phyloP scores from a whole-genome alignment of 2,329 filamentous ascomycete species.

The Pezicula rhizophila region DNA sequence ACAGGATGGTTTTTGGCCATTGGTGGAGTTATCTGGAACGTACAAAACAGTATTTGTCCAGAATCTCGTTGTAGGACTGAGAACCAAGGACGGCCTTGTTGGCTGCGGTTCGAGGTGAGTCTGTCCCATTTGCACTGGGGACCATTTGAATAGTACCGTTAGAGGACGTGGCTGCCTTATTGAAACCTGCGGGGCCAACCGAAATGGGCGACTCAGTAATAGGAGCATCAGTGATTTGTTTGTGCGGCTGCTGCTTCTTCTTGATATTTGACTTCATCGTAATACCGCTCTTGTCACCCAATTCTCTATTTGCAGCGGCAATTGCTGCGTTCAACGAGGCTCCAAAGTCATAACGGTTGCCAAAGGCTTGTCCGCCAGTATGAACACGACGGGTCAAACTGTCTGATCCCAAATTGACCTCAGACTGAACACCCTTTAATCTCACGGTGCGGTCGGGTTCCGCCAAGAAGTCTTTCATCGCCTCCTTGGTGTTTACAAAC shows the following conservation, averaged over 20 bases:
- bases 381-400: conserved; percentile 34
- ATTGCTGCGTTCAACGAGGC: conserved; percentile 84
- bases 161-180: conserved; percentile 14
- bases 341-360: conserved; percentile 91
- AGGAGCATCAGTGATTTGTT: conserved; percentile 11
- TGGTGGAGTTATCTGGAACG: conserved; percentile 48
- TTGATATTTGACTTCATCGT: conserved; percentile 30
- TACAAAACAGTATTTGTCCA: conserved; percentile 99
- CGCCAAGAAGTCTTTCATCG: conserved; percentile 56
- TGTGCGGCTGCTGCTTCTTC: conserved; percentile 7
- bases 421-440: conserved; percentile 64
- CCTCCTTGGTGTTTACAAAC: conserved; percentile 49
- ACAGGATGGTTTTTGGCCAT: conserved; percentile 18
- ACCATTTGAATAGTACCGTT: conserved; percentile 18
- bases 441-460: conserved; percentile 56
- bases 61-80: conserved; percentile 89
- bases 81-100: conserved; percentile 71
- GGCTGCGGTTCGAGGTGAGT: conserved; percentile 45
- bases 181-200: conserved; percentile 11
- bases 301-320: conserved; percentile 61
- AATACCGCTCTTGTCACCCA: conserved; percentile 52
- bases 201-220: conserved; percentile 16
- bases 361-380: conserved; percentile 69
- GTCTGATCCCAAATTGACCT: conserved; percentile 44
- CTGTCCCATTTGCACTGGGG: conserved; percentile 30